Base-by-base conservation (phyloP, 2,329 filamentous ascomycete species). In the Fusarium buharicum region DNA sequence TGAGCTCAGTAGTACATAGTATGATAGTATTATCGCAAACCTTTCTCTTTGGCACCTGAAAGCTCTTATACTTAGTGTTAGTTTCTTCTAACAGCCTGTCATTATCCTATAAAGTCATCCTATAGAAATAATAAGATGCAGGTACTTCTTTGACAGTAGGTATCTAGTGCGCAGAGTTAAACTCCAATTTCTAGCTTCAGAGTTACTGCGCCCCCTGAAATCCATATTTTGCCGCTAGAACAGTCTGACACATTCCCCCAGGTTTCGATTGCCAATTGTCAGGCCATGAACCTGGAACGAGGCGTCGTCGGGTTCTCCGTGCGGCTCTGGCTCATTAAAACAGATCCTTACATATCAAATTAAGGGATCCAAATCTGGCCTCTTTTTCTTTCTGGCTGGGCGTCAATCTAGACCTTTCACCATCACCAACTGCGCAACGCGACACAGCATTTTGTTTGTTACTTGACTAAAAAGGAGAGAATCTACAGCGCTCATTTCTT, bases 341-440 rank as follows among this genome's bases (percentile, higher is more conserved):
- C 39, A 64, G 50, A 36, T 50, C 56, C 61, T 34, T 46, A 44
- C 31, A 13, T 36, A 51, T 50, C 53, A 59, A 66, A 58, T 62
- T 65, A 58, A 50, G 58, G 66, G 62, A 59, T 41, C 54, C 60
- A 66, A 51, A 65, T 66, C 62, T 66, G 62, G 62, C 62, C 62
- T 66, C 37, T 39, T 34, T 37, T 57, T 49, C 43, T 31, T 33
- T 48, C 33, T 40, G 20, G 10, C 5, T 39, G 9, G 12, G 20
- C 51, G 27, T 33, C n/a, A 37, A 44, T 45, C 24, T 61, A 14
- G 27, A 50, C 45, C 39, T 57, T 50, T 50, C 41, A 55, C n/a
- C 58, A 20, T 37, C 45, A 11, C 34, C 41, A 52, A 30, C 49
- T 45, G 58, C 30, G 28, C 55, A 39, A 39, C 52, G 30, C 27